These are phyloP conservation scores for Verticillium longisporum DNA, from an alignment of 2,329 filamentous ascomycete species.

Conservation along the genomic window DNA sequence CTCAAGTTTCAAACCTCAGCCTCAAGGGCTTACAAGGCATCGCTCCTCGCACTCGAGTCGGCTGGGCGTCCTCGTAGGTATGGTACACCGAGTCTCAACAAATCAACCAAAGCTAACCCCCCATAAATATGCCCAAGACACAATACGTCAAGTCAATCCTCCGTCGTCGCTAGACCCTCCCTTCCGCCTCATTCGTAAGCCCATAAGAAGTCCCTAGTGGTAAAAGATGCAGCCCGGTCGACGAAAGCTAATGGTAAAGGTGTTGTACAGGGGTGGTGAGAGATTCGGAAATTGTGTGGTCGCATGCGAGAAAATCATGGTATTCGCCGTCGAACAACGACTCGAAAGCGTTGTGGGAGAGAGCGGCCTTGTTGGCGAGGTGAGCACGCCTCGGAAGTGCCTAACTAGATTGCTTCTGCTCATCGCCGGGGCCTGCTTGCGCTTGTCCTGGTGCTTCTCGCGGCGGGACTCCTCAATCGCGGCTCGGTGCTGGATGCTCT, in stretches of 20 bases:
- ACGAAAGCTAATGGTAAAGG: neutral
- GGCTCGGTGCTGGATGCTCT: slow-evolving; percentile 86
- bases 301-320: neutral
- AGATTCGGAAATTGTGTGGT: neutral
- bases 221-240: neutral
- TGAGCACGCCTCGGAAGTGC: neutral
- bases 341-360: neutral
- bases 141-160: neutral
- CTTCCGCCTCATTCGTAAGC: neutral
- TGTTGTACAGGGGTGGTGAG: neutral
- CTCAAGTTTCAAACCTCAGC: neutral
- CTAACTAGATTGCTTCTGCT: slow-evolving; percentile 6
- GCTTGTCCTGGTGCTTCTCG: slow-evolving; percentile 60
- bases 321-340: neutral
- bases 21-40: neutral
- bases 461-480: slow-evolving; percentile 88
- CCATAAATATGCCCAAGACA: neutral
- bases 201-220: neutral
- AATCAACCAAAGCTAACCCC: neutral
- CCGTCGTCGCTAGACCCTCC: neutral
- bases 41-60: neutral
- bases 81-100: neutral
- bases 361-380: neutral
- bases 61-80: neutral
- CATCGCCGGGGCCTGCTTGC: slow-evolving; percentile 27